Evolutionary conservation across 2,329 filamentous ascomycete genomes (phyloP).

Genomic region (Teratosphaeria gauchensis): DNA sequence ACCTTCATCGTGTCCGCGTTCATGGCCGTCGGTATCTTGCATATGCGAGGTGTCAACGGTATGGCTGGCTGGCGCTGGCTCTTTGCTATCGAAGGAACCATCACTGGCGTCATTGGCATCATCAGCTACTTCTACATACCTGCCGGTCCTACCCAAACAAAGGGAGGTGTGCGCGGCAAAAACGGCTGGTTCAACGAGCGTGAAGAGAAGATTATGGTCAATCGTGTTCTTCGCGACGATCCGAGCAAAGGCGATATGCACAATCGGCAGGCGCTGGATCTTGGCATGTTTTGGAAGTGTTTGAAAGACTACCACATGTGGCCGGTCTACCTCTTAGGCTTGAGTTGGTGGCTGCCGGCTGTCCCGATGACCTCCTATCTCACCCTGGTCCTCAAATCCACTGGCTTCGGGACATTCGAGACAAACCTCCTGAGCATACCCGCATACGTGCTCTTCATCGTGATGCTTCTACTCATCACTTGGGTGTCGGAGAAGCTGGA

Average conservation of each 20-base stretch:
- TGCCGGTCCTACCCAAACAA: conserved; percentile 54
- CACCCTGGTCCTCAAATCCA: conserved; percentile 29
- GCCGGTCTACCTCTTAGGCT: conserved; percentile 43
- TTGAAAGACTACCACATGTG: conserved; percentile 49
- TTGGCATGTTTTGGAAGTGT: conserved; percentile 40
- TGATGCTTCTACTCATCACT: conserved; percentile 41
- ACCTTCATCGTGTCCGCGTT: conserved; percentile 39
- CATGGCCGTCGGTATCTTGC: conserved; percentile 46
- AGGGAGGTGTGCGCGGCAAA: conserved; percentile 49
- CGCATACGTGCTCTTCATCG: conserved; percentile 40
- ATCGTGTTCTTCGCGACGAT: conserved; percentile 53
- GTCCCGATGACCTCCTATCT: conserved; percentile 30
- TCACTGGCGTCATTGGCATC: conserved; percentile 46
- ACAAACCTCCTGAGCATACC: conserved; percentile 35
- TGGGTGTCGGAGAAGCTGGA: conserved; percentile 42
- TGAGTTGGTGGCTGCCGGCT: conserved; percentile 32
- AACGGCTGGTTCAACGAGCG: conserved; percentile 52
- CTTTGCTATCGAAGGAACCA: conserved; percentile 44
- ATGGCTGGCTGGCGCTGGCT: conserved; percentile 47
- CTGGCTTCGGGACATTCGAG: conserved; percentile 34
- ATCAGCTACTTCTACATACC: conserved; percentile 47
- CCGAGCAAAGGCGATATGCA: conserved; percentile 53
- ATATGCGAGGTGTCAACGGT: conserved; percentile 36
- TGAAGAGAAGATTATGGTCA: conserved; percentile 56
- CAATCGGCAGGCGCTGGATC: conserved; percentile 46